These are phyloP conservation scores for Amauroascus niger DNA, from an alignment of 2,329 filamentous ascomycete genomes.

Conservation along the genomic window DNA sequence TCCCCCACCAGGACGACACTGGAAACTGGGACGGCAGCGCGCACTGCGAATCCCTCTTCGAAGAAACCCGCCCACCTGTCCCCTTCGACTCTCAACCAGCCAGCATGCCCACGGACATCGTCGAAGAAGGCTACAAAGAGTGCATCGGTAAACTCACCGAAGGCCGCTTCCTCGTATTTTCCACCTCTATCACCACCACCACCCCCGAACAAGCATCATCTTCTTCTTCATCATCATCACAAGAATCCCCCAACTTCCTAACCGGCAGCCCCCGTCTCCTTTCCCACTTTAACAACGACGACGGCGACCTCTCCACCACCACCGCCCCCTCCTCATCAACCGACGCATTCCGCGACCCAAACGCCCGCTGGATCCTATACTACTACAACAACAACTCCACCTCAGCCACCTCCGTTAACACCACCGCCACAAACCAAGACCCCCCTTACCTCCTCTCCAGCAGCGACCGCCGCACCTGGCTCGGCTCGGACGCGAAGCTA, in stretches of 20 bases:
- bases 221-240: too few relatives aligned
- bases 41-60: constrained; percentile 36
- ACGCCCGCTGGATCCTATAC: constrained; percentile 14
- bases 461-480: constrained; percentile 11
- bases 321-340: not conserved
- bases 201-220: not conserved
- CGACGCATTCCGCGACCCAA: not conserved
- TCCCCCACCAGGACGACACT: constrained; percentile 35
- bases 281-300: constrained; percentile 12
- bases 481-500: constrained; percentile 8
- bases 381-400: constrained; percentile 17
- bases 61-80: constrained; percentile 35
- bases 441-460: constrained; percentile 15
- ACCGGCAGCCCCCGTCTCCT: constrained; percentile 7
- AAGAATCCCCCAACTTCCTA: too few relatives aligned
- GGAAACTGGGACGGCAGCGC: constrained; percentile 41
- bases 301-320: not conserved
- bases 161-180: constrained; percentile 45
- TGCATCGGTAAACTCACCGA: constrained; percentile 46
- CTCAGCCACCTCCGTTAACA: constrained; percentile 9
- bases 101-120: constrained; percentile 28
- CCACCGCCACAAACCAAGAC: constrained; percentile 15
- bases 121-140: constrained; percentile 47
- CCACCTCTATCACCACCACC: not conserved
- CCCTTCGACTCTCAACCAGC: constrained; percentile 40